Conservation (phyloP, 257 asterid genomes). For the Eucommia ulmoides region DNA sequence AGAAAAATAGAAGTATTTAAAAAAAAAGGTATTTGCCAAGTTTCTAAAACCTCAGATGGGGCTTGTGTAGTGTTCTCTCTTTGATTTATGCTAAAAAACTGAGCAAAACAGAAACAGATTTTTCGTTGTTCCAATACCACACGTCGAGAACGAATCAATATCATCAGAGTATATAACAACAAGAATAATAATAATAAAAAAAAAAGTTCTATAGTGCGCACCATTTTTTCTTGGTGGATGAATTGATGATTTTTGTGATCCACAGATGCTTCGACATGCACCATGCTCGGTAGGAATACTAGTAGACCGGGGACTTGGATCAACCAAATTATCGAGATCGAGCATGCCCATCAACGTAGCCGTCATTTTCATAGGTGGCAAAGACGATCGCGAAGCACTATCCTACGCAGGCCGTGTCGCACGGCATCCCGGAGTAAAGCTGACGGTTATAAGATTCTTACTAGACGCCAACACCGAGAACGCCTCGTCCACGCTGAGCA, state of each 20-base stretch:
- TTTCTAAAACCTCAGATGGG: too few relatives aligned
- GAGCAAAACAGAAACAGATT: not conserved
- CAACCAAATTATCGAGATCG: slow-evolving; percentile 32
- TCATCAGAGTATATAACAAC: too few relatives aligned
- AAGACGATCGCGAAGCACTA: slow-evolving; percentile 82
- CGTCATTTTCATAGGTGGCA: slow-evolving; percentile 87
- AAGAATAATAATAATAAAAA: too few relatives aligned
- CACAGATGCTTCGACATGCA: slow-evolving; percentile 72
- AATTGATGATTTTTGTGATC: not conserved
- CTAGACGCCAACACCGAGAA: slow-evolving; percentile 58
- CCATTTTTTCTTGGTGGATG: not conserved
- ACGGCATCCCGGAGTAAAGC: slow-evolving; percentile 69
- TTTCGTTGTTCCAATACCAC: not conserved
- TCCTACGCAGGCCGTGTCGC: slow-evolving; percentile 84
- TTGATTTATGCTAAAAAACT: not conserved
- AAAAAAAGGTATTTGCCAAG: too few relatives aligned
- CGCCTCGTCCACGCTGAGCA: slow-evolving; percentile 51
- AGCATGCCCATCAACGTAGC: slow-evolving; percentile 57
- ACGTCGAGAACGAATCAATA: not conserved
- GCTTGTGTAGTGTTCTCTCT: too few relatives aligned
- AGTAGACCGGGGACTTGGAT: slow-evolving; percentile 82
- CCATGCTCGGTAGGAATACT: slow-evolving; percentile 79
- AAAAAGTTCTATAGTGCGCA: too few relatives aligned
- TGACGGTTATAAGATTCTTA: slow-evolving; percentile 75
- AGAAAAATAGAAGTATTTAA: too few relatives aligned